These are phyloP conservation scores for Dothideomycetes sp. DNA, from an alignment of 2,329 filamentous ascomycete genomes.

Conservation along the genomic window DNA sequence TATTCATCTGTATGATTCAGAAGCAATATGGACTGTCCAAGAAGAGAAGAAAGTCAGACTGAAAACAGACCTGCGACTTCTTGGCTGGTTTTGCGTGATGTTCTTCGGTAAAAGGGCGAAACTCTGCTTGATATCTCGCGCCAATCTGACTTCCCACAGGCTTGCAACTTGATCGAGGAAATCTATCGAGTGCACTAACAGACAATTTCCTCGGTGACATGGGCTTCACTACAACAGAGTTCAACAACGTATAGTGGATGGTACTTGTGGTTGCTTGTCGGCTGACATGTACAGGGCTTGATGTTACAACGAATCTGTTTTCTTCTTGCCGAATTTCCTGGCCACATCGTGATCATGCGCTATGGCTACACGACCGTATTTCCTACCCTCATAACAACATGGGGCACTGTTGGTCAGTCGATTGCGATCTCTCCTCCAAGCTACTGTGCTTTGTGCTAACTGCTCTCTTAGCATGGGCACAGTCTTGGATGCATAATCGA, in stretches of 20 bases:
- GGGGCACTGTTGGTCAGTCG: constrained; percentile 11
- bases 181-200: constrained; percentile 14
- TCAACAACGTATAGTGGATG: constrained; percentile 13
- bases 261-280: too few species aligned
- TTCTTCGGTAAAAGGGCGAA: constrained; percentile 5
- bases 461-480: constrained; percentile 6
- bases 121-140: too few species aligned
- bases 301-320: constrained; percentile 14
- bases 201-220: constrained; percentile 15
- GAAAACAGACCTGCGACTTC: constrained; percentile 14
- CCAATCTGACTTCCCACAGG: background rate
- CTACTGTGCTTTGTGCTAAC: background rate
- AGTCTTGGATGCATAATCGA: constrained; percentile 11
- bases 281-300: constrained; percentile 1
- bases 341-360: constrained; percentile 12
- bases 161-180: constrained; percentile 12
- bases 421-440: too few species aligned
- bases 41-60: constrained; percentile 12
- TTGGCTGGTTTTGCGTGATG: constrained; percentile 14
- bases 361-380: constrained; percentile 14
- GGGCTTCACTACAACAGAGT: constrained; percentile 12
- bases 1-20: constrained; percentile 5
- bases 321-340: constrained; percentile 13
- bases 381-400: constrained; percentile 13
- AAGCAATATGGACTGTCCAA: constrained; percentile 11